A percentile compares a stretch with the other conserved stretches of the same genome.
phyloP scores from a whole-genome alignment of 2,329 filamentous ascomycete genomes.

The Scedosporium dehoogii region DNA sequence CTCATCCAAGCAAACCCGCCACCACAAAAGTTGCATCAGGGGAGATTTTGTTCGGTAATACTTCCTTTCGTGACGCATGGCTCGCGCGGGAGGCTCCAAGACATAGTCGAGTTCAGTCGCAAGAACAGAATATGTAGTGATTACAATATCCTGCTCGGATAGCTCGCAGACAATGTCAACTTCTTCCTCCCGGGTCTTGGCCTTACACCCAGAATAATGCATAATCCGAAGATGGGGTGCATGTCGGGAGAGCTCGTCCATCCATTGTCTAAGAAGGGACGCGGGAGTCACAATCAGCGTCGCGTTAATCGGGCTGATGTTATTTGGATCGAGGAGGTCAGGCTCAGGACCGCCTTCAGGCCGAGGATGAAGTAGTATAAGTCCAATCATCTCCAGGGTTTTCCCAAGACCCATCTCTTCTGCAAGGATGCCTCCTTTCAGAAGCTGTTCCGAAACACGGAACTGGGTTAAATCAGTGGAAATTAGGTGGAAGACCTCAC shows the following conservation, averaged over 20 bases:
- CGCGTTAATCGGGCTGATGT: conserved; percentile 31
- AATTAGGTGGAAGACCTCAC: conserved; percentile 51
- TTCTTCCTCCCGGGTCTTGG: conserved; percentile 23
- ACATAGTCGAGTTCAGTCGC: conserved; percentile 72
- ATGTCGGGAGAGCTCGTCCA: conserved; percentile 47
- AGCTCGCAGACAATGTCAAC: conserved; percentile 32
- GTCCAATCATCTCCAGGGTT: conserved; percentile 63
- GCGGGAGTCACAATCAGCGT: conserved; percentile 54
- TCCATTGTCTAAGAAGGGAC: conserved; percentile 50
- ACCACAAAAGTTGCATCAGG: conserved; percentile 75
- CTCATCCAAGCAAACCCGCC: conserved; percentile 69
- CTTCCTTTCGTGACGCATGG: conserved; percentile 53
- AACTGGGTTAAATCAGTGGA: conserved; percentile 39
- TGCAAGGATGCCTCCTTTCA: conserved; percentile 57
- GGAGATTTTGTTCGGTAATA: conserved; percentile 63
- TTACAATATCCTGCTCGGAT: conserved; percentile 44
- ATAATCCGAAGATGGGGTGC: conserved; percentile 47
- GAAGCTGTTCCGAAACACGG: conserved; percentile 24
- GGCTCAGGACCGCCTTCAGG: not conserved
- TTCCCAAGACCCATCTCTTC: conserved; percentile 83
- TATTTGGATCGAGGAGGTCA: not conserved
- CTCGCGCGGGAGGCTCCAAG: conserved; percentile 56
- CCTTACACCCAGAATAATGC: conserved; percentile 43
- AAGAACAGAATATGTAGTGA: conserved; percentile 62
- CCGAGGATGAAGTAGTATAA: conserved; percentile 53